Conservation (phyloP, 2,329 filamentous ascomycete species). For the Aspergillus sp. region DNA sequence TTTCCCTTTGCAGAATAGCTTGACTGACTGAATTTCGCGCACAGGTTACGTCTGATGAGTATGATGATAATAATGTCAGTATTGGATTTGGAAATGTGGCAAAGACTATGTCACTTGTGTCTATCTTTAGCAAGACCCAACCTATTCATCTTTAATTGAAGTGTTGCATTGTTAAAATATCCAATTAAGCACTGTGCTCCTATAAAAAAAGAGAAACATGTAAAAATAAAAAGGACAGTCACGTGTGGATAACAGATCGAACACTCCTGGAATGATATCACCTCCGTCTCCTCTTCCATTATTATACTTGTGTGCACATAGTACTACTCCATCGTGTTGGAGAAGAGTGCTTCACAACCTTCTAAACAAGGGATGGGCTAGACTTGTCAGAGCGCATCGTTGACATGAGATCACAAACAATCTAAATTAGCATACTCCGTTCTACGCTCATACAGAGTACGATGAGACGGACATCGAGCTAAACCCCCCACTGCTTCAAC, state of each 20-base stretch:
- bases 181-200: background rate
- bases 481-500: too few species aligned
- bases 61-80: slow-evolving; percentile 24
- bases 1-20: background rate
- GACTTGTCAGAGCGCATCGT: too few species aligned
- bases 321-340: too few species aligned
- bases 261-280: background rate
- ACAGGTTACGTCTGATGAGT: slow-evolving; percentile 31
- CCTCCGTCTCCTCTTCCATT: background rate
- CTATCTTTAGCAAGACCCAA: slow-evolving; percentile 2
- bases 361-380: too few species aligned
- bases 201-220: background rate
- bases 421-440: too few species aligned
- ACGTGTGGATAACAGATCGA: background rate
- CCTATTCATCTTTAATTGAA: background rate
- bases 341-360: too few species aligned
- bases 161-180: background rate
- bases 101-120: slow-evolving; percentile 14
- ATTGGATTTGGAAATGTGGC: slow-evolving; percentile 19
- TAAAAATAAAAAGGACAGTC: background rate
- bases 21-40: slow-evolving; percentile 6
- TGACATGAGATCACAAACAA: too few species aligned
- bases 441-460: too few species aligned
- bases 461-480: too few species aligned
- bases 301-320: background rate